Evolutionary conservation across 2,329 filamentous ascomycete species (phyloP), one percentile per base, ranked within the genome.

Genomic region (Exophiala phaeomuriformis): DNA sequence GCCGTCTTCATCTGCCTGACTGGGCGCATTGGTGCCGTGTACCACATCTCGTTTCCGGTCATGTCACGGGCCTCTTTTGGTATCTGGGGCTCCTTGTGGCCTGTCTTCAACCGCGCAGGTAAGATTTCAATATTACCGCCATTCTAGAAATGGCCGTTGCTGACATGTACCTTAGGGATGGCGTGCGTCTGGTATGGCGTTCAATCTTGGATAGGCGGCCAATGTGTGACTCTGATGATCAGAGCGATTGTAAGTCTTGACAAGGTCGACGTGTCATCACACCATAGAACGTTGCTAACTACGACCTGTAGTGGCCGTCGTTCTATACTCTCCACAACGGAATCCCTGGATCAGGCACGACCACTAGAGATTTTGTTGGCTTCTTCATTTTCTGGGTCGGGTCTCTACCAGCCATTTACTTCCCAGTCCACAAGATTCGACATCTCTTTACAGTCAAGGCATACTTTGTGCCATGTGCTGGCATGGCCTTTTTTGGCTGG

Each of bases 391-490:
- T 69, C 50, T 61, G 60, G 58, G 7, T 56, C 3, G 53, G 56
- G 2, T 62, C 60, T 10, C 51, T 62, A 27, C 60, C 60, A 9
- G 55, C 56, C 36, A 51, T 63, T 31, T 63, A 68, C 64, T 69
- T 3, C 50, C 71, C 28, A 52, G 67, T 33, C 53, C 64, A 64
- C 50, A 55, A 63, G 42, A 63, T 64, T 44, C 83, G 90, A 43
- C 90, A 95, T 67, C 75, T 95, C 3, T 95, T 95, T 72, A 95
- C 90, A 0, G 86, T 88, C 65, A 96, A 96, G 72, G 83, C 90
- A 0, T 86, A 83, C 65, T 81, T 94, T 55, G 90, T 93, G 0
- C 90, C 90, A 0, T 77, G 78, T 36, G 89, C 88, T n/a, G 90
- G 86, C 47, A 76, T 95, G 47, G 82, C 86, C 9, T 93, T 93